Conservation (phyloP, 2,329 filamentous ascomycete genomes). For the Sarocladiaceae sp. region DNA sequence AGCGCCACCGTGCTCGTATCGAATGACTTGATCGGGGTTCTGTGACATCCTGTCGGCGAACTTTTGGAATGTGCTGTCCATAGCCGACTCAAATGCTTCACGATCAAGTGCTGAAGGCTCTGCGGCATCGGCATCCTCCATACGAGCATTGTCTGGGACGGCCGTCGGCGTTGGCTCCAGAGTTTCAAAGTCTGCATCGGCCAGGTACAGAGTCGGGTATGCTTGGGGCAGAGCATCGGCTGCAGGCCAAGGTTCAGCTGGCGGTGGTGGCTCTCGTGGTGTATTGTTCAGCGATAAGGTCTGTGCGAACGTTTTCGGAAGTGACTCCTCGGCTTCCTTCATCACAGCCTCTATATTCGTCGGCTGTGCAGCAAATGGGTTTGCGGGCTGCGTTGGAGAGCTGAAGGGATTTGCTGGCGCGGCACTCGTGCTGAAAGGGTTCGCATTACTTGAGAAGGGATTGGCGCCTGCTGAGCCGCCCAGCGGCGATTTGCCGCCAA, state of each 20-base stretch:
- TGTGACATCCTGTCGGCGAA: slow-evolving; percentile 75
- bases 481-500: slow-evolving; percentile 41
- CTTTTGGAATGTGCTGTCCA: slow-evolving; percentile 74
- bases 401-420: slow-evolving; percentile 26
- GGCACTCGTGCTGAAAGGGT: slow-evolving; percentile 38
- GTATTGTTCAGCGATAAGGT: slow-evolving; percentile 69
- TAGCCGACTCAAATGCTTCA: slow-evolving; percentile 66
- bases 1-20: slow-evolving; percentile 70
- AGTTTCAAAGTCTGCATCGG: slow-evolving; percentile 89
- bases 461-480: slow-evolving; percentile 40
- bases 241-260: slow-evolving; percentile 72
- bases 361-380: slow-evolving; percentile 21
- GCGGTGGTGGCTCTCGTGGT: slow-evolving; percentile 27
- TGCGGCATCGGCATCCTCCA: slow-evolving; percentile 34
- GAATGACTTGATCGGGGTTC: slow-evolving; percentile 77
- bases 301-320: slow-evolving; percentile 65
- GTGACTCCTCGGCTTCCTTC: slow-evolving; percentile 24
- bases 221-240: slow-evolving; percentile 59
- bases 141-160: slow-evolving; percentile 43
- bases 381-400: slow-evolving; percentile 18
- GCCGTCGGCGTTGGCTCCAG: slow-evolving; percentile 58
- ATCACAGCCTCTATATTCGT: slow-evolving; percentile 28
- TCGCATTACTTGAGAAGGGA: slow-evolving; percentile 54
- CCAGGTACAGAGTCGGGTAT: slow-evolving; percentile 73
- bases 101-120: slow-evolving; percentile 54